Evolutionary conservation across 352 stramenopile species (phyloP).

Genomic region (Globisporangium alternatum): DNA sequence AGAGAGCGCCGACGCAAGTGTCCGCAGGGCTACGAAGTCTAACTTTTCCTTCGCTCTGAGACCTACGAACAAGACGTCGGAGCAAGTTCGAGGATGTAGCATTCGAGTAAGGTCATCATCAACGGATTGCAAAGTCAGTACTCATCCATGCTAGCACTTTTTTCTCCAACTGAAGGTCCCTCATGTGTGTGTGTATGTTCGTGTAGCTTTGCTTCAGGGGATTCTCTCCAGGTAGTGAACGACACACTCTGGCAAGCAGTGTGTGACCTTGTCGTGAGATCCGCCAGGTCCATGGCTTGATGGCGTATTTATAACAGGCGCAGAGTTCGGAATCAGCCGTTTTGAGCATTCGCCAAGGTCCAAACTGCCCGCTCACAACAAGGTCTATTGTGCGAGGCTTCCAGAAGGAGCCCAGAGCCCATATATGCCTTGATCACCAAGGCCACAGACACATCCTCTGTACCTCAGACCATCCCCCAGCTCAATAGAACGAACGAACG

Average conservation of each 20-base stretch:
- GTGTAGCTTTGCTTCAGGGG: too few species aligned
- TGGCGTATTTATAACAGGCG: not conserved
- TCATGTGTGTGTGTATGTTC: too few species aligned
- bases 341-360: not conserved
- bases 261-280: not conserved
- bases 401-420: not conserved
- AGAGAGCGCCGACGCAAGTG: not conserved
- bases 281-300: not conserved
- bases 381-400: constrained; percentile 1
- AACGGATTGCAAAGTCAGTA: too few species aligned
- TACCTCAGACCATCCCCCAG: not conserved
- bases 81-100: not conserved
- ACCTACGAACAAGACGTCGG: not conserved
- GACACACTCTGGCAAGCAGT: not conserved
- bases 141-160: too few species aligned
- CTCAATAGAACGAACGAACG: too few species aligned
- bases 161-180: too few species aligned
- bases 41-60: too few species aligned
- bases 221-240: too few species aligned
- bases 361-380: not conserved
- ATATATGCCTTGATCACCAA: not conserved
- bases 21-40: too few species aligned
- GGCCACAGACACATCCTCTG: not conserved
- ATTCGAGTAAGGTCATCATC: not conserved
- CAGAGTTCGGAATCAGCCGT: not conserved